phyloP scores from a whole-genome alignment of 169 alveolate species.

The Plasmodium gallinaceum region DNA sequence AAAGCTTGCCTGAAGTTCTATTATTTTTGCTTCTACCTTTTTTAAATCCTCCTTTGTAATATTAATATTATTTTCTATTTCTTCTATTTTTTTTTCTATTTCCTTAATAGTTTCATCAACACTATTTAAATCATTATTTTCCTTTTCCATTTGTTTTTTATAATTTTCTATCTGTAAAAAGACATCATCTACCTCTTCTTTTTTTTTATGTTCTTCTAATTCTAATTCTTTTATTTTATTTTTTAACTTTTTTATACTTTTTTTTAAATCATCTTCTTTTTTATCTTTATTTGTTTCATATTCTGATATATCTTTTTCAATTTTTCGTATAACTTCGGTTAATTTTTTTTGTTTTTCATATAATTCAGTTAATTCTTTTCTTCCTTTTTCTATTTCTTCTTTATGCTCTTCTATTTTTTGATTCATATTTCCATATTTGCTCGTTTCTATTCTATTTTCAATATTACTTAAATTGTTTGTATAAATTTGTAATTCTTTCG shows the following conservation, averaged over 20 bases:
- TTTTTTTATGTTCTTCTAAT: constrained; percentile 77
- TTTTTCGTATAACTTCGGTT: constrained; percentile 79
- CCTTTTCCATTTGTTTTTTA: constrained; percentile 67
- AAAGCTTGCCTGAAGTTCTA: constrained; percentile 77
- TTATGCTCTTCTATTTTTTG: constrained; percentile 59
- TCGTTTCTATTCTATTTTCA: constrained; percentile 78
- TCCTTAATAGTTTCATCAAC: constrained; percentile 72
- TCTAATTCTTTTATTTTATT: constrained; percentile 78
- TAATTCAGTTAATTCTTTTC: constrained; percentile 68
- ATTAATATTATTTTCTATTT: constrained; percentile 66
- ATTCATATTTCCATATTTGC: constrained; percentile 68
- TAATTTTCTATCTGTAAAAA: constrained; percentile 77
- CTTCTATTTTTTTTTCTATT: constrained; percentile 38
- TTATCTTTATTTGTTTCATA: constrained; percentile 78
- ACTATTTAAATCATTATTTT: constrained; percentile 42
- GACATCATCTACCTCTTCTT: constrained; percentile 79
- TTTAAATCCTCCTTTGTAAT: constrained; percentile 58
- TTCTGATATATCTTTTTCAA: constrained; percentile 79
- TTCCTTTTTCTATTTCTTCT: constrained; percentile 68
- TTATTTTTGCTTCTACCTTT: constrained; percentile 71
- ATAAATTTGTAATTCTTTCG: constrained; percentile 73
- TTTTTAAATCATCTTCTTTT: constrained; percentile 79
- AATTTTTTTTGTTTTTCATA: constrained; percentile 80
- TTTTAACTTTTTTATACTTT: constrained; percentile 74
- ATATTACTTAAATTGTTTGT: constrained; percentile 70